Evolutionary conservation across 495 filamentous ascomycete genomes (phyloP), one percentile per base, ranked within the genome.

Genomic region (Penicillium antarcticum): DNA sequence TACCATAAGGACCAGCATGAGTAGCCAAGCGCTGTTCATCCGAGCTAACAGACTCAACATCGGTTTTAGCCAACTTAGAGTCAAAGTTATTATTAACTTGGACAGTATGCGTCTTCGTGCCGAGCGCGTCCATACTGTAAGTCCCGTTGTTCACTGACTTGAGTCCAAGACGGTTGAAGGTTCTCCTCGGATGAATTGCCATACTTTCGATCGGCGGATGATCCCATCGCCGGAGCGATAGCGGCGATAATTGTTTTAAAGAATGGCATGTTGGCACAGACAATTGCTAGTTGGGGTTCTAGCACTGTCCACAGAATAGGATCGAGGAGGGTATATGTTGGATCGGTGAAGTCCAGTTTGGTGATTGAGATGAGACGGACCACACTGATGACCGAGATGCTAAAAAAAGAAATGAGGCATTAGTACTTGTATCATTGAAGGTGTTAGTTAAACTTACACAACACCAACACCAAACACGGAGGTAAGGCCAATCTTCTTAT

Each of bases 351-450:
- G 29, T 53, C 41, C 17, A 61, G 51, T 14, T 23, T 24, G 32
- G 46, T 32, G 5, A 61, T 34, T 16, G 49, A 53, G 16, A 53
- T 42, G 7, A 61, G 44, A 8, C 57, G 57, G 10, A 61, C 42
- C 41, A 61, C 57, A 14, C 57, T 61, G n/a, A 61, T 57, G 7
- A 50, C 50, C 18, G 44, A 49, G 40, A 60, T 49, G 14, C 57
- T 54, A 44, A 5, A 23, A 44, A 5, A 23, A 23, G 21, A 2
- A 23, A 23, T 23, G 5, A 5, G 5, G 2, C 21, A 23, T 23
- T 23, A 23, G 21, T 5, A 23, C 21, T 23, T 2, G 21, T 5
- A 5, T 2, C 21, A 23, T 2, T 5, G 5, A 23, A 23, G 21
- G 3, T 3, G 21, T 23, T 3, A 2, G 12, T 3, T 32, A 19